These are phyloP conservation scores for Kockiozyma suomiensis DNA, from an alignment of 805 yeast genomes.

Conservation along the genomic window DNA sequence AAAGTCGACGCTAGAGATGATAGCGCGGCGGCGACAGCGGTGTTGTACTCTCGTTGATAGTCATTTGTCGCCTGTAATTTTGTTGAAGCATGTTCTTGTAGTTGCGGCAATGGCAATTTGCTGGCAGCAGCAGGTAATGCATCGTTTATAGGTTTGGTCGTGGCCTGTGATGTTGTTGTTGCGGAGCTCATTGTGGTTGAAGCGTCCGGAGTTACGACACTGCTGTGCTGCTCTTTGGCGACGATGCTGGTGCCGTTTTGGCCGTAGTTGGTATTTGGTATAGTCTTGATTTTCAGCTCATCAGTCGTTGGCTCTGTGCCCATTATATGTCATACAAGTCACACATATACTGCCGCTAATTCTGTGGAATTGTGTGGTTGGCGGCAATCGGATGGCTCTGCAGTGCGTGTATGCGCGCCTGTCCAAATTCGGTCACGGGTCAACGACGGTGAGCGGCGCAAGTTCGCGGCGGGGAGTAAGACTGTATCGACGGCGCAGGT, in stretches of 20 bases:
- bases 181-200: neutral
- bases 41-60: slow-evolving; percentile 30
- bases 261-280: too few species aligned
- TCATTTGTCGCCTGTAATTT: neutral
- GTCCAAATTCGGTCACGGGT: too few species aligned
- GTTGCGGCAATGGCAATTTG: neutral
- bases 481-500: neutral
- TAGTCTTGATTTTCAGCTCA: neutral
- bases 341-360: too few species aligned
- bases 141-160: neutral
- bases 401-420: too few species aligned
- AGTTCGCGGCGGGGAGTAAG: neutral
- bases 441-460: neutral
- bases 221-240: neutral
- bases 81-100: neutral
- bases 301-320: neutral
- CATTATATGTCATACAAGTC: neutral
- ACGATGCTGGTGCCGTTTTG: too few species aligned
- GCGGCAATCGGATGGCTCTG: too few species aligned
- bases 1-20: slow-evolving; percentile 66
- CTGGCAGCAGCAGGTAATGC: neutral
- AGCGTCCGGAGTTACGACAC: neutral
- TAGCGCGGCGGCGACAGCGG: slow-evolving; percentile 60
- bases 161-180: neutral
- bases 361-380: neutral